Conservation (phyloP, 1,139 yeast genomes). For the Lodderomyces beijingensis region DNA sequence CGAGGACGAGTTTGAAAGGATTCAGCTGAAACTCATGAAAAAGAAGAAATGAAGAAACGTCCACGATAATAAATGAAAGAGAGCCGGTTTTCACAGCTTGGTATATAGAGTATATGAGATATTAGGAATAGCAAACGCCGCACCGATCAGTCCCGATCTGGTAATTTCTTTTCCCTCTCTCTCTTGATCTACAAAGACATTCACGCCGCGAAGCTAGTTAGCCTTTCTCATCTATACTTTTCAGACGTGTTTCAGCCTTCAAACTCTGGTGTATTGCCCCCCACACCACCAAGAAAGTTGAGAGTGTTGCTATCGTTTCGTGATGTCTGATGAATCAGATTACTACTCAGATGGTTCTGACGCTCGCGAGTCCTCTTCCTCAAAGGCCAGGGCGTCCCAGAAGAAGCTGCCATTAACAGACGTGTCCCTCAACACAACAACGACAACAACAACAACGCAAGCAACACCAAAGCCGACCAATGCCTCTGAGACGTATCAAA, state of each 20-base stretch:
- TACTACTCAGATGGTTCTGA: conserved; percentile 12
- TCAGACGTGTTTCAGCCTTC: no score
- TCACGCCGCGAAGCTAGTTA: no score
- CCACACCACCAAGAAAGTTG: neutral
- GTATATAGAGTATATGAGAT: no score
- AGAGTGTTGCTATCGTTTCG: conserved; percentile 1
- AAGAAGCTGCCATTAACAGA: conserved; percentile 21
- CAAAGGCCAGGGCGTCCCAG: conserved; percentile 5
- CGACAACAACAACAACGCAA: neutral
- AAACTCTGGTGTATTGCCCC: no score
- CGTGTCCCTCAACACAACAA: conserved; percentile 18
- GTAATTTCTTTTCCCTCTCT: no score
- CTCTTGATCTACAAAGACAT: no score
- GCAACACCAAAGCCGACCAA: conserved; percentile 9
- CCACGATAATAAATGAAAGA: no score
- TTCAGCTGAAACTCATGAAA: conserved; percentile 24
- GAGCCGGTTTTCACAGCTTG: no score
- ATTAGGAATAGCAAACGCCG: no score
- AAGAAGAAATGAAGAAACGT: no score
- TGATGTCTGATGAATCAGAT: conserved; percentile 13
- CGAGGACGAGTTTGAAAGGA: conserved; percentile 28
- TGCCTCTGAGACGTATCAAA: conserved; percentile 83
- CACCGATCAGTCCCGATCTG: no score
- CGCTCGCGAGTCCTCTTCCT: conserved; percentile 14
- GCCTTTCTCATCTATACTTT: no score